Base-by-base conservation (phyloP, 495 filamentous ascomycete genomes). In the Lepraria neglecta region DNA sequence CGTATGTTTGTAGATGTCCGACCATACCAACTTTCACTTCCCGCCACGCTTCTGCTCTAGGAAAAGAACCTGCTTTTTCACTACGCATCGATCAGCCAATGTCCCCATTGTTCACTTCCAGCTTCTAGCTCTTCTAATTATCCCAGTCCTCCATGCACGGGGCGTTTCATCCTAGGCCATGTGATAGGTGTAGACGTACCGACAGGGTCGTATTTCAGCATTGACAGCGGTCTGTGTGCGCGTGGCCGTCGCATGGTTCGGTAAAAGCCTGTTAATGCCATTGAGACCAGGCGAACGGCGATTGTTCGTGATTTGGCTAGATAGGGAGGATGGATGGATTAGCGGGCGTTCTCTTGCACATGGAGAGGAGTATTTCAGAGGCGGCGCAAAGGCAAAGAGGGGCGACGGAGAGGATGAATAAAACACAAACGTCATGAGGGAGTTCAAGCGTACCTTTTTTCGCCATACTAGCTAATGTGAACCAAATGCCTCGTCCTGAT, bases 151-250 rank as follows among this genome's bases (percentile, higher is more conserved):
- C 6, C n/a, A 27, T 38, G 7, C 14, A 19, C 43, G 12, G 9
- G 0, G 28, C 19, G 0, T 44, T 7, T 3, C 31, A 43, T 24
- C 17, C 5, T 28, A 14, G 15, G 12, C 38, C 30, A 27, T 21
- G 45, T 11, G 57, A 60, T 27, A 65, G 4, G 3, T 4, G 6
- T 19, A 31, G 27, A 78, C 90, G 75, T 89, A 88, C 95, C 89
- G 68, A 99, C 89, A 61, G 95, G 95, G 76, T 99, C 95, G 73
- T 99, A 97, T 77, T 99, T 99, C 65, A 97, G 80, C 91, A 97
- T 95, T 76, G 88, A 92, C 74, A 97, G 81, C 43, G 95, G 94
- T 44, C 85, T 78, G 60, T 92, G 80, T 28, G 80, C 77, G 55
- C 95, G 86, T 17, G 92, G 91, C 35, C 95, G 88, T 58, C 88